A percentile compares a stretch with the other conserved stretches of the same genome.
These are phyloP conservation scores for Cryptosporidium bovis DNA, from an alignment of 169 alveolate species.

Conservation along the genomic window DNA sequence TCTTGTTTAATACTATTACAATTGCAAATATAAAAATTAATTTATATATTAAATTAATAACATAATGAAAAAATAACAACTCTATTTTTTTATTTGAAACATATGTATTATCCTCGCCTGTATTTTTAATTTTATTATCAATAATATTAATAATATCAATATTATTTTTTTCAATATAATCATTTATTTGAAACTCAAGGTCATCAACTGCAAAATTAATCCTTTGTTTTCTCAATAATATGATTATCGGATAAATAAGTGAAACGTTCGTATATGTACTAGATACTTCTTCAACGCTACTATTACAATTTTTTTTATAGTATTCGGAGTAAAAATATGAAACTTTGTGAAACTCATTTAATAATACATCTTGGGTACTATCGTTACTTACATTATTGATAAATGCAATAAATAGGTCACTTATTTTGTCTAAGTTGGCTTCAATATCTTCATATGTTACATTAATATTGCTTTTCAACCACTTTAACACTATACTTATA, in stretches of 20 bases:
- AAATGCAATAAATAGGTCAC: background rate
- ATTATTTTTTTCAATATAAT: conserved; percentile 21
- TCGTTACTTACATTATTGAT: background rate
- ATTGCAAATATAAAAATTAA: conserved; percentile 21
- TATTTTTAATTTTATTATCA: background rate
- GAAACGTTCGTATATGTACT: background rate
- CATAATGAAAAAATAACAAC: background rate
- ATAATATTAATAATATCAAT: background rate
- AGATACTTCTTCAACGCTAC: background rate
- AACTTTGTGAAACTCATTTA: background rate
- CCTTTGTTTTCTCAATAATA: conserved; percentile 28
- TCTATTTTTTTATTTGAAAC: background rate
- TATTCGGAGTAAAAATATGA: too few species aligned
- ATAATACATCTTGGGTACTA: background rate
- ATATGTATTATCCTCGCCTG: background rate
- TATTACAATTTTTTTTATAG: background rate
- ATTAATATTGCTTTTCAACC: conserved; percentile 5
- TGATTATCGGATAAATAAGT: conserved; percentile 40
- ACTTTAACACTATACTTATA: conserved; percentile 1
- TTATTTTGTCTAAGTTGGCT: background rate
- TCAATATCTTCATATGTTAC: background rate
- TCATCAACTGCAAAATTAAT: conserved; percentile 62
- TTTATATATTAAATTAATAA: conserved; percentile 19
- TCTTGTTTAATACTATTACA: background rate
- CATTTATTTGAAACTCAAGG: conserved; percentile 25